Conservation (phyloP, 805 yeast genomes). For the Candida sithepensis region DNA sequence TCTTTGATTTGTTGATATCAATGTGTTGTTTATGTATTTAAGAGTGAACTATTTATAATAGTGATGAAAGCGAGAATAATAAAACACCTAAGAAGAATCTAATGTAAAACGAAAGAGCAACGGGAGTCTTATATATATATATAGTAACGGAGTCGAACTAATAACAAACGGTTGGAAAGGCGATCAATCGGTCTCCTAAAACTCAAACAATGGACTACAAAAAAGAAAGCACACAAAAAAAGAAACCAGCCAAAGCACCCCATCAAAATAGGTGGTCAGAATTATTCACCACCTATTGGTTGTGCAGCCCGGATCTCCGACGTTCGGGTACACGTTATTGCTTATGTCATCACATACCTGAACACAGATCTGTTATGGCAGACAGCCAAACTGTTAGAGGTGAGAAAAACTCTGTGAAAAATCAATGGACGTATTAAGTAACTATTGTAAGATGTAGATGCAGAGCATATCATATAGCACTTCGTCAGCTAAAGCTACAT, state of each 20-base stretch:
- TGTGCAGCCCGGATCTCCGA: not conserved
- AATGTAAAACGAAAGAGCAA: not conserved
- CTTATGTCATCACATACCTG: not conserved
- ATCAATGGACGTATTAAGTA: not conserved
- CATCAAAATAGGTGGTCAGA: not conserved
- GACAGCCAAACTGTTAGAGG: not conserved
- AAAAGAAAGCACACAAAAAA: not conserved
- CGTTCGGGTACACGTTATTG: not conserved
- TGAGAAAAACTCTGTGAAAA: not conserved
- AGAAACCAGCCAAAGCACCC: not conserved
- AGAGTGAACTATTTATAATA: not conserved
- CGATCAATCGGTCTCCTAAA: not conserved
- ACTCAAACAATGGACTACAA: not conserved
- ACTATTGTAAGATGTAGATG: not conserved
- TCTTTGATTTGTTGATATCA: not conserved
- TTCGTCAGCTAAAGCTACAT: not conserved
- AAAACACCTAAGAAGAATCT: too few relatives aligned
- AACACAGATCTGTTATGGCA: not conserved
- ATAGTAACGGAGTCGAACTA: not conserved
- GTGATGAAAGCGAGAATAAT: not conserved
- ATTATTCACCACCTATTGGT: not conserved
- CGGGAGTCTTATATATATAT: not conserved
- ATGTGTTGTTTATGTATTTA: not conserved
- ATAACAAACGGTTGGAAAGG: too few relatives aligned
- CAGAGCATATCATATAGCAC: not conserved